These are phyloP conservation scores for Pichia gijzeniarum DNA, from an alignment of 805 yeast species.

Conservation along the genomic window DNA sequence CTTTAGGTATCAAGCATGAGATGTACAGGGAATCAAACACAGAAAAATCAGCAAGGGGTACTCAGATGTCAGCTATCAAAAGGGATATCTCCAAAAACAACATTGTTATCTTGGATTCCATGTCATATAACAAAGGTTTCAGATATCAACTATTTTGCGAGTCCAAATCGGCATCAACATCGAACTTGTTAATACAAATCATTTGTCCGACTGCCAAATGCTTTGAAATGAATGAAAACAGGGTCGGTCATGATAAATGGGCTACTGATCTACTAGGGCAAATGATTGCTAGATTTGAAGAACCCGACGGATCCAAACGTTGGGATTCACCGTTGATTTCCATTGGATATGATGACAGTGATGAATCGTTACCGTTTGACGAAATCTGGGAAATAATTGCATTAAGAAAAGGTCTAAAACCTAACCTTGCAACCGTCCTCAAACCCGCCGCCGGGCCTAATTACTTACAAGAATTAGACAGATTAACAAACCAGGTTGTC, in stretches of 20 bases:
- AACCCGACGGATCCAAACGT: slow-evolving; percentile 75
- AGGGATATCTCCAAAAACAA: slow-evolving; percentile 63
- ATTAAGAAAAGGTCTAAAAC: slow-evolving; percentile 56
- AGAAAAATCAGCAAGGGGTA: slow-evolving; percentile 79
- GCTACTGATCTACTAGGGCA: slow-evolving; percentile 57
- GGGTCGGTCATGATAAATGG: slow-evolving; percentile 44
- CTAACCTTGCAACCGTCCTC: slow-evolving; percentile 78
- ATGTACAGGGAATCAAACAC: slow-evolving; percentile 64
- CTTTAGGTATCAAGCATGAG: slow-evolving; percentile 62
- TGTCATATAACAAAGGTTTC: slow-evolving; percentile 90
- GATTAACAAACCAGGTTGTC: slow-evolving; percentile 59
- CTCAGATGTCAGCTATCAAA: slow-evolving; percentile 84
- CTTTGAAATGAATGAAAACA: slow-evolving; percentile 48
- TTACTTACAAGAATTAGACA: slow-evolving; percentile 74
- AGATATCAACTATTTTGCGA: slow-evolving; percentile 93
- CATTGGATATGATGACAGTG: slow-evolving; percentile 49
- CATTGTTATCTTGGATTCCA: slow-evolving; percentile 78
- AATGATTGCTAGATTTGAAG: slow-evolving; percentile 82
- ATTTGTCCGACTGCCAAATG: slow-evolving; percentile 54
- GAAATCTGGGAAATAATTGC: slow-evolving; percentile 62
- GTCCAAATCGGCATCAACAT: slow-evolving; percentile 75
- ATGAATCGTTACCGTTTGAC: slow-evolving; percentile 44
- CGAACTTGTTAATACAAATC: slow-evolving; percentile 77
- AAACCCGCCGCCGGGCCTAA: slow-evolving; percentile 75
- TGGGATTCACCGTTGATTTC: slow-evolving; percentile 95